phyloP scores from a whole-genome alignment of 768 basidiomycete species.

The Thelephora ganbajun region DNA sequence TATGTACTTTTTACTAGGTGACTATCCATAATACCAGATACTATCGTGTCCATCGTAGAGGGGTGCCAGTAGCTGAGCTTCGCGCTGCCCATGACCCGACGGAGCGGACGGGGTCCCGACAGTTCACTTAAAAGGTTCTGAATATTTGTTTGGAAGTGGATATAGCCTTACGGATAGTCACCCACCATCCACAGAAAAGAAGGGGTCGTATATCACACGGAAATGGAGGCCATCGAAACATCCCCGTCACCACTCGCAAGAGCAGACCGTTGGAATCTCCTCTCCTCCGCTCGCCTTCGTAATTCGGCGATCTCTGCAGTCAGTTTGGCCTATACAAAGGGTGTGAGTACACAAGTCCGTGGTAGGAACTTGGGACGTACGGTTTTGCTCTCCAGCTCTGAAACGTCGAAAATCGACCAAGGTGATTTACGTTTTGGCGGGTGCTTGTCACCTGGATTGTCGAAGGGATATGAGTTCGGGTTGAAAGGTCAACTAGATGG shows the following conservation, averaged over 20 bases:
- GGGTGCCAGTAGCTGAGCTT: no score
- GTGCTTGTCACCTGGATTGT: conserved; percentile 28
- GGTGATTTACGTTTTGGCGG: conserved; percentile 26
- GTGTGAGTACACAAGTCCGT: background rate
- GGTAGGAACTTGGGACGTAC: conserved; percentile 21
- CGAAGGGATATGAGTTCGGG: background rate
- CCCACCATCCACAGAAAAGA: no score
- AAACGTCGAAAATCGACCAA: conserved; percentile 46
- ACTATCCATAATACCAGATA: no score
- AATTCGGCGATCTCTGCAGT: conserved; percentile 44
- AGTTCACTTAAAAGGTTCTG: no score
- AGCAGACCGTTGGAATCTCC: conserved; percentile 19
- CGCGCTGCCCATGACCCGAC: no score
- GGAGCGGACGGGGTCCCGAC: no score
- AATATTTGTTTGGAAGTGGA: no score
- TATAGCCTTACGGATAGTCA: no score
- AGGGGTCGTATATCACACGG: no score
- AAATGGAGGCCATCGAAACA: conserved; percentile 6
- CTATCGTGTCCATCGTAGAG: no score
- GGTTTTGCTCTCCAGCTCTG: conserved; percentile 41
- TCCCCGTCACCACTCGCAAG: conserved; percentile 15
- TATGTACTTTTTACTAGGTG: no score
- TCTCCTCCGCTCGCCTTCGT: conserved; percentile 32
- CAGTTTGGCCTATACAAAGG: conserved; percentile 32
- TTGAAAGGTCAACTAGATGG: background rate